Percentiles rank a stretch among this genome's conserved stretches.
Conservation (phyloP, 306 rosid genomes). For the Cyamopsis tetragonoloba region DNA sequence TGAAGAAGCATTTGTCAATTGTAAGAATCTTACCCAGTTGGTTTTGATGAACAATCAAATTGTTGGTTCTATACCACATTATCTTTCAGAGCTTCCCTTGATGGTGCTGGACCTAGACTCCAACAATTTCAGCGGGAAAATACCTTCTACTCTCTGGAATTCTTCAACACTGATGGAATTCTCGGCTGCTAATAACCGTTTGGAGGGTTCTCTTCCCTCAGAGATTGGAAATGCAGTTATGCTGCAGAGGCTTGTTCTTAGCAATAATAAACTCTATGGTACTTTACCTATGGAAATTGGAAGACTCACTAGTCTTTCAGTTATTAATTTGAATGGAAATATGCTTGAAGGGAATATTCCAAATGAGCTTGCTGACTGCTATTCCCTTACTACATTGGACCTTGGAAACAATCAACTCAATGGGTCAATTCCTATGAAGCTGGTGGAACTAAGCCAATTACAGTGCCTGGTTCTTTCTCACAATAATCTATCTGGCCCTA, state of each 20-base stretch:
- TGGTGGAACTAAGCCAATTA: constrained; percentile 56
- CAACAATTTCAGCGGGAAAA: constrained; percentile 71
- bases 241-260: constrained; percentile 69
- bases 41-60: constrained; percentile 64
- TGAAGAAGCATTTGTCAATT: constrained; percentile 51
- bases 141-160: constrained; percentile 66
- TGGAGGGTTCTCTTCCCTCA: constrained; percentile 63
- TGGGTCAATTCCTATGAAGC: constrained; percentile 67
- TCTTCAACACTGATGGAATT: constrained; percentile 64
- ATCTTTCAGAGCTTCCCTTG: constrained; percentile 77
- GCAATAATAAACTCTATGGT: constrained; percentile 66
- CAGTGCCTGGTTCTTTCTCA: constrained; percentile 93
- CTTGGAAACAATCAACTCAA: constrained; percentile 70
- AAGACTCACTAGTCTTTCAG: constrained; percentile 58
- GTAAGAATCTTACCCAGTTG: constrained; percentile 69
- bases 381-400: constrained; percentile 70
- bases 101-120: constrained; percentile 76
- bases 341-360: constrained; percentile 77
- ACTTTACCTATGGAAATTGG: constrained; percentile 74
- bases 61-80: constrained; percentile 68
- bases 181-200: constrained; percentile 73
- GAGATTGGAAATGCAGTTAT: constrained; percentile 68
- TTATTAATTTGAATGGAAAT: constrained; percentile 75
- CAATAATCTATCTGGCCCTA: constrained; percentile 76
- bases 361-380: constrained; percentile 57